Evolutionary conservation across 75 land plant genomes (phyloP), one percentile per base, ranked within the genome.

Genomic region (Selaginella tamariscina): DNA sequence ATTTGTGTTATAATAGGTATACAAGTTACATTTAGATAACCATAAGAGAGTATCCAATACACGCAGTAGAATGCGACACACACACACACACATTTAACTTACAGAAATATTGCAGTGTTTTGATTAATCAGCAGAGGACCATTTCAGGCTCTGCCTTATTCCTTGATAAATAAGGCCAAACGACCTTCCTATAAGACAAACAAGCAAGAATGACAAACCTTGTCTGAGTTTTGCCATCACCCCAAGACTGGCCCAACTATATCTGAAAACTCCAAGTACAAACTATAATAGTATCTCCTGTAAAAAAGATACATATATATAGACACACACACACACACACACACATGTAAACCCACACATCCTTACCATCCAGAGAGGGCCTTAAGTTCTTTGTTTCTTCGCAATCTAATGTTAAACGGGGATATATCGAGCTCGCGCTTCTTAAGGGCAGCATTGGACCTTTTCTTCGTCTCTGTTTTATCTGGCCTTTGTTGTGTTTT

Each of bases 271-370:
- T 93, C 98, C 64, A 93, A 77, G 54, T 80, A 83, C 55, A 93
- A 77, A 65, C 98, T 93, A 76, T 79, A 93, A 70, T 80, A 86
- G 78, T 89, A 93, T 72, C 87, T 86, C 98, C 98, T 93, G 90
- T 71, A 82, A 70, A 18, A 49, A 39, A 39, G 49, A 39, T 15
- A 39, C 5, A 5, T 5, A 15, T 15, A 39, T 5, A 39, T 39
- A 5, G 49, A 39, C 49, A 39, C 5, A 39, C 15, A 5, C 49
- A 39, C 15, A 39, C 15, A 5, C 49, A 39, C 15, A 39, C 49
- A 39, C 5, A 5, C 5, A 15, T 15, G 15, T 5, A 39, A 5
- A 5, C 11, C 5, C 49, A 39, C 5, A 39, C 15, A 5, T 15
- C 5, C 15, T 39, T 80, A 91, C 97, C 97, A 91, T 65, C 97